Conservation (phyloP, 768 basidiomycete genomes). For the Leccinellum luteum region DNA sequence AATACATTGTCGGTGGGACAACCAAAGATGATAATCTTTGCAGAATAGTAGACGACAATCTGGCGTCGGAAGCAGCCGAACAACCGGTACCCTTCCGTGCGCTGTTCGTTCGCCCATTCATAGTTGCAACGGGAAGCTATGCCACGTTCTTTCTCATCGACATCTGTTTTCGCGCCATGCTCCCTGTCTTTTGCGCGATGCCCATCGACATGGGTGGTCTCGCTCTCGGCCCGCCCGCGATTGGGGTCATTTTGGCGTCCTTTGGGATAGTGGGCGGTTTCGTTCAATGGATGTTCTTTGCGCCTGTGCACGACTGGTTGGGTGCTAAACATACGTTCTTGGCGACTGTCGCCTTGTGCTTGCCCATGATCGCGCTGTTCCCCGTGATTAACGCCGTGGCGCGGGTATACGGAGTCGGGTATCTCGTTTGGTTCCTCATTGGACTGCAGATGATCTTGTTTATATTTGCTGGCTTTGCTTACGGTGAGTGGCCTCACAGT, state of each 20-base stretch:
- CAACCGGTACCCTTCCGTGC: conserved; percentile 44
- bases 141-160: conserved; percentile 59
- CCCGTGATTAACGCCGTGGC: conserved; percentile 41
- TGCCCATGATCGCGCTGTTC: conserved; percentile 47
- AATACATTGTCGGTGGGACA: conserved; percentile 16
- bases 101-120: conserved; percentile 51
- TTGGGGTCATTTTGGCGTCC: conserved; percentile 27
- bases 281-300: conserved; percentile 62
- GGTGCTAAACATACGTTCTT: conserved; percentile 61
- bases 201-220: conserved; percentile 32
- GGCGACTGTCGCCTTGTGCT: conserved; percentile 43
- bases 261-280: conserved; percentile 35
- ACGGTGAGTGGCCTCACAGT: conserved; percentile 40
- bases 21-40: background rate
- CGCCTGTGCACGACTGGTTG: conserved; percentile 48
- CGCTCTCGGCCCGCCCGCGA: conserved; percentile 25
- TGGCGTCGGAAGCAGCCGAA: background rate
- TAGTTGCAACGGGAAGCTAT: conserved; percentile 60
- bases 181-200: conserved; percentile 33
- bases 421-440: conserved; percentile 48
- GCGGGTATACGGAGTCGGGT: conserved; percentile 37
- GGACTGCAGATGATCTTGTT: conserved; percentile 46
- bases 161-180: conserved; percentile 53
- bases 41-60: background rate
- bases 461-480: conserved; percentile 48